Evolutionary conservation across 2,329 filamentous ascomycete genomes (phyloP), one percentile per base, ranked within the genome.

Genomic region (Arthrobotrys iridis): DNA sequence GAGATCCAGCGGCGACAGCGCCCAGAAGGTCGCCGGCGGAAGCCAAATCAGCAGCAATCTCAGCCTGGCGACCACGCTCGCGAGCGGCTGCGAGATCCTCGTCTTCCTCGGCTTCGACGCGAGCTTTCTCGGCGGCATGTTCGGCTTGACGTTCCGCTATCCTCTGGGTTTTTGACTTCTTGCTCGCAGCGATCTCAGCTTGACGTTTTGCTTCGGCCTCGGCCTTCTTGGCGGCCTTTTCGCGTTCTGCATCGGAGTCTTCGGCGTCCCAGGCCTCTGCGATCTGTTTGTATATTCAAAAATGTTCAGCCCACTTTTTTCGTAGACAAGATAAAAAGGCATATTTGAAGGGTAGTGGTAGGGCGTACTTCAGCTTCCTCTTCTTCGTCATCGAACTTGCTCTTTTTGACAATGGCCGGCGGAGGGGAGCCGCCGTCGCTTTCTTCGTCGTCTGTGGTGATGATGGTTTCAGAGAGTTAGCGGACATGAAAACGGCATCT

Each of bases 181-280:
- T 96, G 80, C 90, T 92, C 62, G 93, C 93, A 45, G 91, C 92
- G 5, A 93, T 93, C 80, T 93, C 92, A 46, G 91, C 93, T 0
- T 93, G 93, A 26, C 92, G 93, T 84, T 96, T 96, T 71, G 91
- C 92, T 83, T 96, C 96, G 62, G 88, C 91, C 81, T 92, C 93
- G 4, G 87, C 90, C 58, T 90, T 93, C 85, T 94, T 95, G 83
- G 91, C 91, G 26, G 88, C 92, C 86, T 98, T 99, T 84, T 97
- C 93, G 80, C 93, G 91, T 85, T 99, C 95, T 80, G 90, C 94
- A 80, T 99, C 95, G 77, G 93, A 97, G 84, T 99, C 95, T 81
- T 98, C 95, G 79, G 92, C 94, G 81, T 98, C 93, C 95, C 95
- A 99, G 33, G 92, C 94, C 75, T 99, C 95, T 81, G 97, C 88